These are phyloP conservation scores for Hanseniaspora singularis DNA, from an alignment of 805 yeast species.

Conservation along the genomic window DNA sequence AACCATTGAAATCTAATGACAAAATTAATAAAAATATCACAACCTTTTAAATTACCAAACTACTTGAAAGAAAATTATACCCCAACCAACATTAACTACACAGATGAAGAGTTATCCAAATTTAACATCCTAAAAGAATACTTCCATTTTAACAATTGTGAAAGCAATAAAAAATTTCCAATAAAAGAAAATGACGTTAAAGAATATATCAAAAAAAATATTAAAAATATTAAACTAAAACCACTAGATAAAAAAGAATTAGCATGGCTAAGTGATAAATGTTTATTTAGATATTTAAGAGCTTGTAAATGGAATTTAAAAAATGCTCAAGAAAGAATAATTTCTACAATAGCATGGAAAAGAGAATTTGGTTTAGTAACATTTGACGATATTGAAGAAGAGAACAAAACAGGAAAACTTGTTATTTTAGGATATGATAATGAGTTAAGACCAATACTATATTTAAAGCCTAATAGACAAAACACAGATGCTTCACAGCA, in stretches of 20 bases:
- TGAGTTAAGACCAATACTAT: slow-evolving; percentile 80
- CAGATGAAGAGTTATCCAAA: neutral
- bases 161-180: slow-evolving; percentile 25
- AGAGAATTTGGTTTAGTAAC: slow-evolving; percentile 72
- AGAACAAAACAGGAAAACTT: slow-evolving; percentile 86
- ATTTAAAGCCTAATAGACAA: slow-evolving; percentile 87
- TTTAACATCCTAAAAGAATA: neutral
- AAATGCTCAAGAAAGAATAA: slow-evolving; percentile 63
- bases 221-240: slow-evolving; percentile 28
- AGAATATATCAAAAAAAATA: slow-evolving; percentile 28
- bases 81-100: neutral
- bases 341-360: slow-evolving; percentile 79
- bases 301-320: slow-evolving; percentile 82
- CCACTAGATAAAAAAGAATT: slow-evolving; percentile 42
- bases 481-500: slow-evolving; percentile 80
- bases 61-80: neutral
- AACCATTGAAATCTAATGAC: too few species aligned
- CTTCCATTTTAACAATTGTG: too few species aligned
- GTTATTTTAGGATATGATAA: slow-evolving; percentile 83
- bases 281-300: slow-evolving; percentile 75
- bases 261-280: slow-evolving; percentile 89
- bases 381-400: slow-evolving; percentile 44
- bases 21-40: too few species aligned
- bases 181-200: slow-evolving; percentile 34
- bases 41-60: too few species aligned